Evolutionary conservation across 768 basidiomycete species (phyloP).

Genomic region (Suillus luteus): DNA sequence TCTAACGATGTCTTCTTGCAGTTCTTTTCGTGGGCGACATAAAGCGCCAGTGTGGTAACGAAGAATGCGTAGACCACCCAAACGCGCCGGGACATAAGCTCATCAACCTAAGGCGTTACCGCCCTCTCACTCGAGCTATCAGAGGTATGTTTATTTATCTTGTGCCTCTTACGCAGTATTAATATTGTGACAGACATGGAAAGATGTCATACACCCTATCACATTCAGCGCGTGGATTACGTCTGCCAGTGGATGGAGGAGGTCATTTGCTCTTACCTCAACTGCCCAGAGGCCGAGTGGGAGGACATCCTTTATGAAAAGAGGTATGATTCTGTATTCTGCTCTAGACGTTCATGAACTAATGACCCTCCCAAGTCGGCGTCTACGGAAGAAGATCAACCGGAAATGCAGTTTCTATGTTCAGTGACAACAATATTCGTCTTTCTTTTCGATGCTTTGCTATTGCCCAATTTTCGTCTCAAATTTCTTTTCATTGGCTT

Average conservation of each 20-base stretch:
- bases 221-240: conserved; percentile 35
- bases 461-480: background rate
- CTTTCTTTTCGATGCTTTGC: background rate
- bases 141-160: conserved; percentile 31
- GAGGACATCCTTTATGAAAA: conserved; percentile 31
- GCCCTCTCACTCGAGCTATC: conserved; percentile 42
- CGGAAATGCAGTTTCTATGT: background rate
- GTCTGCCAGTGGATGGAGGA: conserved; percentile 45
- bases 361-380: background rate
- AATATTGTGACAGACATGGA: conserved; percentile 44
- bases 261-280: conserved; percentile 27
- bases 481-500: background rate
- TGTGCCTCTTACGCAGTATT: background rate
- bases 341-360: background rate
- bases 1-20: conserved; percentile 7
- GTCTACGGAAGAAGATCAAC: background rate
- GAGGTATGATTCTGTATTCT: conserved; percentile 22
- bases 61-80: conserved; percentile 29
- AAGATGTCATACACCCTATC: conserved; percentile 45
- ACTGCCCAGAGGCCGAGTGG: conserved; percentile 30
- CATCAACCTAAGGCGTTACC: conserved; percentile 43
- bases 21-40: conserved; percentile 37
- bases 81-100: conserved; percentile 28
- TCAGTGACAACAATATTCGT: too few relatives aligned
- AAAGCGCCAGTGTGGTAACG: conserved; percentile 34